These are phyloP conservation scores for Phytophthora lateralis DNA, from an alignment of 352 stramenopile genomes.

Conservation along the genomic window DNA sequence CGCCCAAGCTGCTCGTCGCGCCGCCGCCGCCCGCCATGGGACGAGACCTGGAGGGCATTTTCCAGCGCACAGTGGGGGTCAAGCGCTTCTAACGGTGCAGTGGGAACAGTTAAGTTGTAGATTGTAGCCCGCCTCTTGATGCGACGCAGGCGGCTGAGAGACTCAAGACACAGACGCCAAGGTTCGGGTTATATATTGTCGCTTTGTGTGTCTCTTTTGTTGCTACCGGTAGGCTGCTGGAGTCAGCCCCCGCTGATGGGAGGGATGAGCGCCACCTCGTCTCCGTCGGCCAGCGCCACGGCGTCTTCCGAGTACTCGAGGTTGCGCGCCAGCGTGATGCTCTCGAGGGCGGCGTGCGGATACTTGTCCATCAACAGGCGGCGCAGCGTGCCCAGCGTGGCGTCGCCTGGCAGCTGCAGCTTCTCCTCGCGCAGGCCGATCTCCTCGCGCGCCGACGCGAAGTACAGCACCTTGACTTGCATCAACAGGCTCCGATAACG, in stretches of 20 bases:
- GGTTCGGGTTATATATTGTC: constrained; percentile 23
- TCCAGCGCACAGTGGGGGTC: constrained; percentile 62
- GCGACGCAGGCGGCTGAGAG: neutral
- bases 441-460: constrained; percentile 75
- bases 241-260: constrained; percentile 62
- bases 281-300: constrained; percentile 51
- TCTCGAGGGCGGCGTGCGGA: constrained; percentile 49
- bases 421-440: constrained; percentile 75
- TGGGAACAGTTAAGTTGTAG: neutral
- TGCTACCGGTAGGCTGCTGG: neutral
- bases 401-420: constrained; percentile 29
- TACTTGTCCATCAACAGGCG: constrained; percentile 53
- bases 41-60: constrained; percentile 71
- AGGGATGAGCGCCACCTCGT: constrained; percentile 85
- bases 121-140: constrained; percentile 4
- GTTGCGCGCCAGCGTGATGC: constrained; percentile 75
- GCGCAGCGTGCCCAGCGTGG: constrained; percentile 54
- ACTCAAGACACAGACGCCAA: neutral
- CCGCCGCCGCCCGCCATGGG: constrained; percentile 31
- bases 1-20: constrained; percentile 42
- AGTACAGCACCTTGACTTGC: constrained; percentile 83
- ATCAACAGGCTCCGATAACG: constrained; percentile 8
- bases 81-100: constrained; percentile 23
- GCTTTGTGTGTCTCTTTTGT: neutral
- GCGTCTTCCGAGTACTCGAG: constrained; percentile 74